Evolutionary conservation across 352 stramenopile species (phyloP).

Genomic region (Pythium sukuiense): DNA sequence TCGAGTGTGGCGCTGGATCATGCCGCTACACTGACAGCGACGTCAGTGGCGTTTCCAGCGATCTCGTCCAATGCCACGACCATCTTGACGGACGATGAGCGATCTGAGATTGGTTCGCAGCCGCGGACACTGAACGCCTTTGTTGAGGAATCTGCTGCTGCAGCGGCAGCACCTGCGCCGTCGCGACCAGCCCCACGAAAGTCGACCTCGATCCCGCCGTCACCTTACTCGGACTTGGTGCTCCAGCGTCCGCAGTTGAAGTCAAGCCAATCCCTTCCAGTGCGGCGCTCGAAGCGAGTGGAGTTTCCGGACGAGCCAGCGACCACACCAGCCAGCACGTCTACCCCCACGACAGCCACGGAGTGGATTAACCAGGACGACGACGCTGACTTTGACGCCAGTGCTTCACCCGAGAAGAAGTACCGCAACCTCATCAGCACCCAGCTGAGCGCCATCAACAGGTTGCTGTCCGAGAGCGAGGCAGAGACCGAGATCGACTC

Average conservation of each 20-base stretch:
- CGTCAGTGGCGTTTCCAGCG: slow-evolving; percentile 19
- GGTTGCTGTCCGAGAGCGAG: slow-evolving; percentile 34
- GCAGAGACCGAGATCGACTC: slow-evolving; percentile 22
- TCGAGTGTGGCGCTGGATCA: slow-evolving; percentile 9
- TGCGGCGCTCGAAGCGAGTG: slow-evolving; percentile 1
- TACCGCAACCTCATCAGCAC: slow-evolving; percentile 30
- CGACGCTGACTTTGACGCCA: slow-evolving; percentile 2
- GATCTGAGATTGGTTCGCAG: slow-evolving; percentile 20
- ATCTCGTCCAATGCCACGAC: slow-evolving; percentile 34
- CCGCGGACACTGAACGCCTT: background rate
- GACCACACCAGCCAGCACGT: slow-evolving; percentile 1
- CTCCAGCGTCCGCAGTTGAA: slow-evolving; percentile 16
- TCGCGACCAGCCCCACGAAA: slow-evolving; percentile 12
- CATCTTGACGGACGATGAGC: slow-evolving; percentile 32
- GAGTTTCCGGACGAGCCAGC: background rate
- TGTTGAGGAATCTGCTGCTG: background rate
- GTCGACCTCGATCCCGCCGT: slow-evolving; percentile 22
- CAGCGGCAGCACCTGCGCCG: background rate
- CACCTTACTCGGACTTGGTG: slow-evolving; percentile 21
- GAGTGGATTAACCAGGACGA: background rate
- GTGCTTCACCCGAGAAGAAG: slow-evolving; percentile 32
- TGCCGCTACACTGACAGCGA: slow-evolving; percentile 23
- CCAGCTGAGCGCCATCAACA: slow-evolving; percentile 29
- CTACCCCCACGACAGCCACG: background rate
- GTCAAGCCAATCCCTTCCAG: slow-evolving; percentile 17